Conservation (phyloP, 345 rosid species). For the Citrus mangshanensis region DNA sequence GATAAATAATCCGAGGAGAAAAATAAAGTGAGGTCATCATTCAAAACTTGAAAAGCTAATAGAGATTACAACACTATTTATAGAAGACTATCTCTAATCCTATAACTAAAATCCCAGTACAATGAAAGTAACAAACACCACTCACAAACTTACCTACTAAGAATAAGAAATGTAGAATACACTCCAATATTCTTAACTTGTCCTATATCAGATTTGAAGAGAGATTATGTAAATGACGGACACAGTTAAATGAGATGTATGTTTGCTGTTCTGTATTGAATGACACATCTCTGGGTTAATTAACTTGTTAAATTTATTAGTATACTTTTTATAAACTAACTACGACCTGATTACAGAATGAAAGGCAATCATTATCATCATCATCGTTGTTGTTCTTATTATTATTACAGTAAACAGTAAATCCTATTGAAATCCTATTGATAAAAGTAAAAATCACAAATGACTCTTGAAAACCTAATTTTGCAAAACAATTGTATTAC, state of each 20-base stretch:
- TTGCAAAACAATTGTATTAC: not conserved
- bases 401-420: no score
- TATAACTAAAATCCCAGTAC: not conserved
- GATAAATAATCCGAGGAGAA: not conserved
- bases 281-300: not conserved
- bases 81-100: not conserved
- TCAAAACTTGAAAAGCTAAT: not conserved
- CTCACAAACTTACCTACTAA: not conserved
- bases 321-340: not conserved
- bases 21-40: not conserved
- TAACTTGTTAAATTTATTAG: not conserved
- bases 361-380: not conserved
- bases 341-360: not conserved
- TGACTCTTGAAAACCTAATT: not conserved
- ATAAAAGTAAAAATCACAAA: not conserved
- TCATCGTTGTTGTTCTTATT: no score
- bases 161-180: not conserved
- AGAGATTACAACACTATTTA: not conserved
- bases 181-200: not conserved
- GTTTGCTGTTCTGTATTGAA: no score
- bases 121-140: not conserved
- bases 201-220: not conserved
- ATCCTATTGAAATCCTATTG: no score
- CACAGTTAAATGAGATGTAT: not conserved
- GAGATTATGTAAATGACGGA: not conserved